Percentiles rank a stretch among this genome's conserved stretches.
Conservation (phyloP, 108 stramenopile genomes). For the Cyclotella baltica region DNA sequence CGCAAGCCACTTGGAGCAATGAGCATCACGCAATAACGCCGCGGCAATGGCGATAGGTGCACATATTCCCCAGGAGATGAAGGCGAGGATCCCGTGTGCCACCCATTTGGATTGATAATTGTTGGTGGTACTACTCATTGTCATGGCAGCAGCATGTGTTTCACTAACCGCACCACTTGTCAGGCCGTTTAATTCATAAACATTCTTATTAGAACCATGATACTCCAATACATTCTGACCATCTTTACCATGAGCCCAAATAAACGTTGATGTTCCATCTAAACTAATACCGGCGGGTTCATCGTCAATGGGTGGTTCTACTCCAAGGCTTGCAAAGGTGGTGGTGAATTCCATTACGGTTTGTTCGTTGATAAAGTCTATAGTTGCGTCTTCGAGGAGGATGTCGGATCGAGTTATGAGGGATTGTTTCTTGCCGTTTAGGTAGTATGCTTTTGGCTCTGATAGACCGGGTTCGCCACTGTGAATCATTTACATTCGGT, state of each 20-base stretch:
- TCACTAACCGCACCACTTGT: background rate
- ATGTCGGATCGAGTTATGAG: slow-evolving; percentile 16
- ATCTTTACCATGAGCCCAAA: slow-evolving; percentile 52
- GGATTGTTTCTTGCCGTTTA: slow-evolving; percentile 30
- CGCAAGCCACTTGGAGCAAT: background rate
- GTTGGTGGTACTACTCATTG: slow-evolving; percentile 1
- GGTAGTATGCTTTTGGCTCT: slow-evolving; percentile 25
- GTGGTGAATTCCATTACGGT: slow-evolving; percentile 52
- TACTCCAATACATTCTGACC: slow-evolving; percentile 36
- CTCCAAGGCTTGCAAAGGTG: slow-evolving; percentile 32
- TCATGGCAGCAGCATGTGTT: slow-evolving; percentile 2
- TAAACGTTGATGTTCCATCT: slow-evolving; percentile 22
- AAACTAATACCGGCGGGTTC: slow-evolving; percentile 24
- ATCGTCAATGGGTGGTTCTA: slow-evolving; percentile 16
- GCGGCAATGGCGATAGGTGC: slow-evolving; percentile 43
- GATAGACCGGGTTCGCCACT: slow-evolving; percentile 17
- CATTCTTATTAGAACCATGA: slow-evolving; percentile 22
- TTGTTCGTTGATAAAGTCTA: slow-evolving; percentile 36
- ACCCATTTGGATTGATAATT: slow-evolving; percentile 34
- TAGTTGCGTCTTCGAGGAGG: slow-evolving; percentile 19
- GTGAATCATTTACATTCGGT: slow-evolving; percentile 16
- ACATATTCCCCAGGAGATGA: slow-evolving; percentile 43
- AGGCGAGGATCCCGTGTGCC: slow-evolving; percentile 43
- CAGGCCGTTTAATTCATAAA: slow-evolving; percentile 3
- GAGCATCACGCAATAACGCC: slow-evolving; percentile 37